A percentile compares a stretch with the other conserved stretches of the same genome.
Conservation (phyloP, 208 protist genomes). For the Porcisia deanei region DNA sequence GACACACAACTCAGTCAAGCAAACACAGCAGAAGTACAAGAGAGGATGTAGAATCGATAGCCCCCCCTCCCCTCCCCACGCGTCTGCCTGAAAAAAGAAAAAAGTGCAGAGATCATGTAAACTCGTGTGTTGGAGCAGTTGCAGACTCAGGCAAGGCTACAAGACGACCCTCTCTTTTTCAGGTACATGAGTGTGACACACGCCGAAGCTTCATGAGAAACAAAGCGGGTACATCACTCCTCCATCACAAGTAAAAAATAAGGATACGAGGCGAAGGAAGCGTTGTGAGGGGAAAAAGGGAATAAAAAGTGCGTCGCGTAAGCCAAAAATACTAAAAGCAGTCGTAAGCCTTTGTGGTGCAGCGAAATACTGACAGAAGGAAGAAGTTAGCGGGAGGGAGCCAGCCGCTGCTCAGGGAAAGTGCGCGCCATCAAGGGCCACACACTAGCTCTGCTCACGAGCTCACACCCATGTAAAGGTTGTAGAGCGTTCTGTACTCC, state of each 20-base stretch:
- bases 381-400: background rate
- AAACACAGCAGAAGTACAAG: background rate
- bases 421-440: background rate
- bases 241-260: no score
- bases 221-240: no score
- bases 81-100: background rate
- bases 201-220: no score
- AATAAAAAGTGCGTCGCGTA: background rate
- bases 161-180: no score
- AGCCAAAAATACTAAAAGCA: background rate
- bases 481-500: conserved; percentile 70
- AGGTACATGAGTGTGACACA: no score
- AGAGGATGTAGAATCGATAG: background rate
- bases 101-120: background rate
- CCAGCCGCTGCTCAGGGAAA: background rate
- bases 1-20: background rate
- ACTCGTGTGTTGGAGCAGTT: no score
- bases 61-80: background rate
- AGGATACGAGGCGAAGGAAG: no score
- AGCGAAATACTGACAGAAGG: background rate
- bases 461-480: conserved; percentile 48
- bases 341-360: no score
- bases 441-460: background rate
- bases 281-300: background rate
- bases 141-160: no score